Evolutionary conservation across 768 basidiomycete species (phyloP).

Genomic region (Pisolithus sp.): DNA sequence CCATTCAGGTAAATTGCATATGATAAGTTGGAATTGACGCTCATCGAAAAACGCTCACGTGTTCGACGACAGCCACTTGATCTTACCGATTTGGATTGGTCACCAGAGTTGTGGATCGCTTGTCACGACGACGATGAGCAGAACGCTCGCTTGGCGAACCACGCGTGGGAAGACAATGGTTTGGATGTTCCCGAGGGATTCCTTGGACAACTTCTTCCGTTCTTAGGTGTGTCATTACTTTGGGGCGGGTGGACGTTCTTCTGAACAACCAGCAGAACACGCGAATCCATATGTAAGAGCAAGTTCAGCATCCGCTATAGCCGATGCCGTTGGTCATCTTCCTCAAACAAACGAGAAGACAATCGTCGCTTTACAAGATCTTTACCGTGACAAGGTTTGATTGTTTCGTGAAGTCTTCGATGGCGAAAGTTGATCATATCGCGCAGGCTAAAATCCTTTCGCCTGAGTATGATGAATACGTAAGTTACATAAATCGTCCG

Average conservation of each 20-base stretch:
- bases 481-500: constrained; percentile 31
- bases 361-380: constrained; percentile 50
- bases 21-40: not conserved
- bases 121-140: constrained; percentile 88
- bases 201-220: constrained; percentile 50
- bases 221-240: constrained; percentile 52
- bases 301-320: constrained; percentile 64
- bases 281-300: constrained; percentile 74
- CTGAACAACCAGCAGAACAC: constrained; percentile 47
- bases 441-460: constrained; percentile 73
- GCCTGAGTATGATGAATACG: constrained; percentile 92
- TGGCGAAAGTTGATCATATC: not conserved
- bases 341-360: constrained; percentile 48
- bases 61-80: constrained; percentile 67
- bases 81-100: constrained; percentile 91
- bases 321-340: constrained; percentile 69
- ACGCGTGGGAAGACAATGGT: constrained; percentile 94
- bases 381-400: constrained; percentile 78
- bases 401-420: not conserved
- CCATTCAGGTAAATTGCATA: constrained; percentile 61
- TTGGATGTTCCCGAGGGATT: constrained; percentile 71
- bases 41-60: not conserved
- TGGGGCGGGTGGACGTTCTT: not conserved
- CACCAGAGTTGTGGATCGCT: constrained; percentile 80
- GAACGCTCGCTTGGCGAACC: constrained; percentile 72